These are phyloP conservation scores for Dimargaris cristalligena DNA, from an alignment of 192 early-diverging fungal genomes.

Conservation along the genomic window DNA sequence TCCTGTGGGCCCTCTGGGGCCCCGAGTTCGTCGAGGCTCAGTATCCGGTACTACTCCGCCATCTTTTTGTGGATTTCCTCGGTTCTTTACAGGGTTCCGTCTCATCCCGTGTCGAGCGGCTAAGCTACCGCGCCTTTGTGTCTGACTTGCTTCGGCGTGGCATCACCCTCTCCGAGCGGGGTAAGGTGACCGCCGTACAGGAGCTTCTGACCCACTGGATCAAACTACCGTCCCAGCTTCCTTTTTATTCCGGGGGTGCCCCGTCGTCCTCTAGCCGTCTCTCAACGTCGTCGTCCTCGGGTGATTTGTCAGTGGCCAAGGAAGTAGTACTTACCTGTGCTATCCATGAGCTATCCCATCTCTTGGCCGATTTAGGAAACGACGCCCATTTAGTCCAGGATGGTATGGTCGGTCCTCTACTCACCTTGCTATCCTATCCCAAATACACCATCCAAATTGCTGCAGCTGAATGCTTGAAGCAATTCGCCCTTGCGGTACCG, in stretches of 20 bases:
- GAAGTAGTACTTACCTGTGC: conserved; percentile 50
- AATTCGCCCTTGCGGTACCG: conserved; percentile 48
- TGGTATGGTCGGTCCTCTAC: conserved; percentile 45
- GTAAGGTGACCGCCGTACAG: conserved; percentile 45
- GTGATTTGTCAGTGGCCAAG: conserved; percentile 17
- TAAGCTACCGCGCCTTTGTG: conserved; percentile 40
- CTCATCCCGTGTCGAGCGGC: conserved; percentile 30
- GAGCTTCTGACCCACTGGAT: conserved; percentile 42
- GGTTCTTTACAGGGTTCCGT: conserved; percentile 28
- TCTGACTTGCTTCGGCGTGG: conserved; percentile 52
- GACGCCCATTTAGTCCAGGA: conserved; percentile 22
- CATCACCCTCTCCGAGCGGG: conserved; percentile 68
- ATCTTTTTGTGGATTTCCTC: conserved; percentile 44
- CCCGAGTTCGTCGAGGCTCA: conserved; percentile 50
- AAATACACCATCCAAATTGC: conserved; percentile 54
- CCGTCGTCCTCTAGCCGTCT: not conserved
- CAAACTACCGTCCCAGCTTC: conserved; percentile 18
- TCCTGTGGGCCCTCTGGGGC: conserved; percentile 53
- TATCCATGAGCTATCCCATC: conserved; percentile 49
- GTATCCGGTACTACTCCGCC: conserved; percentile 48
- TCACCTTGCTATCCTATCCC: conserved; percentile 47
- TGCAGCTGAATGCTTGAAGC: conserved; percentile 49
- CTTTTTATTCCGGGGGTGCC: too few relatives aligned
- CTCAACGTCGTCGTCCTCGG: not conserved
- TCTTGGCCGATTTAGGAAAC: conserved; percentile 60